Evolutionary conservation across 1,284 basidiomycete genomes (phyloP), one percentile per base, ranked within the genome.

Genomic region (Singerocomus inundabilis): DNA sequence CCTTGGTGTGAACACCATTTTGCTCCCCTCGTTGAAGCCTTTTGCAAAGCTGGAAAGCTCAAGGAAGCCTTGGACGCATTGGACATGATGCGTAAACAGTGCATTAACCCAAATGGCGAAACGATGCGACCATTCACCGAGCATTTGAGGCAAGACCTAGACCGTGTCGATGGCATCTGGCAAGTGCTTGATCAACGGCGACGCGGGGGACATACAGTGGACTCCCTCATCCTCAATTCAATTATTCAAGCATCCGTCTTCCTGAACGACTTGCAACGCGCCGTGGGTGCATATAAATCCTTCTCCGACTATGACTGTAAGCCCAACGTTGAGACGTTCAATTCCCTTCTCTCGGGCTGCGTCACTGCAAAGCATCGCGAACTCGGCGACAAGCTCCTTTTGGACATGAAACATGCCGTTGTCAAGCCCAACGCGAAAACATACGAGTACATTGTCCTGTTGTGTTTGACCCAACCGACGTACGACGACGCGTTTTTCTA

Each of bases 401-500:
- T 68, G 9, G 82, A 88, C 44, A 77, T 91, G 74, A 82, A 81
- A 61, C 71, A 74, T 18, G 72, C 72, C 7, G 70, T 69, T 29
- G 60, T 91, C 51, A 67, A 72, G 41, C 82, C 84, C 11, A 74
- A 86, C 60, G 66, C 64, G 33, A 68, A 70, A 38, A 89, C 84
- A 5, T 92, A 85, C 67, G 79, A 83, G 56, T 71, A 75, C 33
- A 75, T 92, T 68, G 79, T 93, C 53, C 57, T 72, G 13, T 76
- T 93, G 4, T 85, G 82, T 61, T 74, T 92, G 18, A 82, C 82
- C 1, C 85, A 90, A 60, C 64, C 77, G 12, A 74, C 71, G 3
- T 94, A 92, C 67, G 91, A 93, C 62, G 87, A 91, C 59, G 90
- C 91, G 0, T 94, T 94, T 71, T 86, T 83, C 67, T 92, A 89